phyloP scores from a whole-genome alignment of 1,284 basidiomycete species.

The Ustanciosporium gigantosporum region DNA sequence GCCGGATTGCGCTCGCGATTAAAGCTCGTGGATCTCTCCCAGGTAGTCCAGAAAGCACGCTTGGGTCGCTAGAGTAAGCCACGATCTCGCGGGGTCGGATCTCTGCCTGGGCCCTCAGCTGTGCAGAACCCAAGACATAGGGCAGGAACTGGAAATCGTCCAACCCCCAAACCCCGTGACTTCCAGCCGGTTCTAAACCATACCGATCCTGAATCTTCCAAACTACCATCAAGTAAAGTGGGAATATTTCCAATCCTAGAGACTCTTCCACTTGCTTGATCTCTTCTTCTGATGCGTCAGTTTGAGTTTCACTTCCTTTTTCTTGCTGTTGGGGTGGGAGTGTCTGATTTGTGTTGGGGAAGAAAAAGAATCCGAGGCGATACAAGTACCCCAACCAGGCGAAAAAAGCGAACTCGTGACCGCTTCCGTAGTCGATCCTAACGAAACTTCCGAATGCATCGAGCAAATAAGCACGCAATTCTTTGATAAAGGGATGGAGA shows the following conservation, averaged over 20 bases:
- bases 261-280: constrained; percentile 21
- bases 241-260: constrained; percentile 67
- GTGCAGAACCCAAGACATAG: constrained; percentile 89
- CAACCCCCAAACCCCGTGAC: constrained; percentile 96
- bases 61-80: constrained; percentile 1
- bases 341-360: background rate
- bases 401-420: constrained; percentile 71
- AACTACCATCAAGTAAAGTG: constrained; percentile 78
- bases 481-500: constrained; percentile 66
- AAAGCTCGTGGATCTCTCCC: background rate
- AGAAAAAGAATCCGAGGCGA: constrained; percentile 37
- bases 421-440: constrained; percentile 94
- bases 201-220: constrained; percentile 88
- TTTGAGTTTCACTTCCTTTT: background rate
- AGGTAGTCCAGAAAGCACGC: constrained; percentile 2
- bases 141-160: constrained; percentile 88
- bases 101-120: constrained; percentile 67
- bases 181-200: constrained; percentile 90
- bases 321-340: no score
- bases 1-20: constrained; percentile 1
- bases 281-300: constrained; percentile 4
- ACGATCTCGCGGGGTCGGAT: constrained; percentile 10
- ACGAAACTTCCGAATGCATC: constrained; percentile 87
- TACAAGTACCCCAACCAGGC: constrained; percentile 51
- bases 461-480: constrained; percentile 75